These are phyloP conservation scores for Talaromyces sp. DNA, from an alignment of 2,329 filamentous ascomycete genomes.

Conservation along the genomic window DNA sequence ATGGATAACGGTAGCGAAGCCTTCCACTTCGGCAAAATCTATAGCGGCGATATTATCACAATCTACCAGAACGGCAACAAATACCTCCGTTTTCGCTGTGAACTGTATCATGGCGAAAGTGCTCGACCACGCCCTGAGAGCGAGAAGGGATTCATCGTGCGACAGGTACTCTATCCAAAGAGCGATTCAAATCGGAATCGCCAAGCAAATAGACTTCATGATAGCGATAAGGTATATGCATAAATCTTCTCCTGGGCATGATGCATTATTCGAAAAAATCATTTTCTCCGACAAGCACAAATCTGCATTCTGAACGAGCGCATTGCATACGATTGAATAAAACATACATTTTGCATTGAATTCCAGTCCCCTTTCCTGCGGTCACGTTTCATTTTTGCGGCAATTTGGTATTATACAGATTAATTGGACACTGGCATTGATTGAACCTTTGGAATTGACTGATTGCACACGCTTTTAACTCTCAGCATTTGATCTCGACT, in stretches of 20 bases:
- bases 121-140: conserved; percentile 35
- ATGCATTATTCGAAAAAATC: not conserved
- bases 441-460: not conserved
- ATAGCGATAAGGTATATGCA: conserved; percentile 10
- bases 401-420: not conserved
- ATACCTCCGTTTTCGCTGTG: conserved; percentile 41
- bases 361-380: not conserved
- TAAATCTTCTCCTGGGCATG: not conserved
- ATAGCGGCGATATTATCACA: conserved; percentile 70
- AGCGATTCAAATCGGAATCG: conserved; percentile 17
- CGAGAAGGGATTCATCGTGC: conserved; percentile 38
- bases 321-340: not conserved
- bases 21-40: conserved; percentile 60
- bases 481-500: not conserved
- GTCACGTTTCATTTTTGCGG: not conserved
- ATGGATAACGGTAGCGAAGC: conserved; percentile 49
- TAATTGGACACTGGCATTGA: not conserved
- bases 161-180: conserved; percentile 33
- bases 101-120: conserved; percentile 46
- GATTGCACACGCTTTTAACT: not conserved
- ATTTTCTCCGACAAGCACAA: not conserved
- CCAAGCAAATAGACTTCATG: not conserved
- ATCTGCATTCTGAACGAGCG: too few species aligned
- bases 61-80: conserved; percentile 54
- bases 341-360: not conserved